Conservation (phyloP, 352 stramenopile genomes). For the Plasmopara halstedii region DNA sequence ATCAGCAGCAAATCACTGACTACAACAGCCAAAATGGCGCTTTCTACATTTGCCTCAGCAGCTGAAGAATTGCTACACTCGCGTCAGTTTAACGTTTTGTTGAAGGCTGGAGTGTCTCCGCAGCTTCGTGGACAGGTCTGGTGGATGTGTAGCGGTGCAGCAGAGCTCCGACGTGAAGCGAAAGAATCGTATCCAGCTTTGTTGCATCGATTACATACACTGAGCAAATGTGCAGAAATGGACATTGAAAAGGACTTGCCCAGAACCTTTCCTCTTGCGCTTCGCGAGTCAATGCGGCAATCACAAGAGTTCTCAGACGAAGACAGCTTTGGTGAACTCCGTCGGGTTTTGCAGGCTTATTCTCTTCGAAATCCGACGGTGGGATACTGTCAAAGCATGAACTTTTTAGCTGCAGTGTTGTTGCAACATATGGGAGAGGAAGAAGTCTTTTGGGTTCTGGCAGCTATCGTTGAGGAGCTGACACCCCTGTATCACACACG, state of each 20-base stretch:
- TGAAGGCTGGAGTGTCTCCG: constrained; percentile 57
- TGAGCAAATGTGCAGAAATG: constrained; percentile 57
- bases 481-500: constrained; percentile 85
- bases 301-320: constrained; percentile 19
- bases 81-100: constrained; percentile 55
- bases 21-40: constrained; percentile 39
- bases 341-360: constrained; percentile 79
- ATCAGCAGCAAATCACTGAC: constrained; percentile 16
- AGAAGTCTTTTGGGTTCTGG: constrained; percentile 83
- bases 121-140: constrained; percentile 66
- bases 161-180: constrained; percentile 31
- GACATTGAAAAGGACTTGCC: constrained; percentile 89
- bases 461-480: constrained; percentile 83
- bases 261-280: constrained; percentile 58
- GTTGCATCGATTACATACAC: constrained; percentile 41
- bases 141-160: constrained; percentile 73
- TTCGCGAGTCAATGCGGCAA: constrained; percentile 18
- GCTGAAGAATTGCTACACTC: constrained; percentile 44
- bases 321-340: constrained; percentile 51
- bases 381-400: constrained; percentile 89
- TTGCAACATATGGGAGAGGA: constrained; percentile 80
- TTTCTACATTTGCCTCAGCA: constrained; percentile 41
- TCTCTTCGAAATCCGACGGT: constrained; percentile 74
- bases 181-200: constrained; percentile 50
- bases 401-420: constrained; percentile 75